Evolutionary conservation across 2,329 filamentous ascomycete genomes (phyloP).

Genomic region (Coniochaeta sp.): DNA sequence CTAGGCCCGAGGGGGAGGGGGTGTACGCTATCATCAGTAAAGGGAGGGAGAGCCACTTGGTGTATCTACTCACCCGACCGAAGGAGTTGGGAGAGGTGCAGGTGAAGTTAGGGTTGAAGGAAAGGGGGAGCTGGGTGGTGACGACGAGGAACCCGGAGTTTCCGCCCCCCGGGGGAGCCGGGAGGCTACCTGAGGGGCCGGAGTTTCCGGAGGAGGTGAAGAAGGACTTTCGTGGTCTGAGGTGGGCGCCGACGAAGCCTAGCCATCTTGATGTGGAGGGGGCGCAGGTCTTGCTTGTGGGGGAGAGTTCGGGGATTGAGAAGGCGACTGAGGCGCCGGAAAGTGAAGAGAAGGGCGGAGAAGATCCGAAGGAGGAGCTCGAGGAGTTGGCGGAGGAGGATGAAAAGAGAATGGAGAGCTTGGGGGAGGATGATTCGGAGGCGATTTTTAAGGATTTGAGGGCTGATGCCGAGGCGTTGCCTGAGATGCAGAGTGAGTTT

Average conservation of each 20-base stretch:
- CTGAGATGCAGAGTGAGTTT: constrained; percentile 54
- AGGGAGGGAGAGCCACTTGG: constrained; percentile 66
- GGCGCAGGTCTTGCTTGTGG: constrained; percentile 73
- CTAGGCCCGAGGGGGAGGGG: constrained; percentile 73
- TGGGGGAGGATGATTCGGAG: constrained; percentile 38
- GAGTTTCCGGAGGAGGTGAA: constrained; percentile 59
- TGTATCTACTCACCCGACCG: constrained; percentile 73
- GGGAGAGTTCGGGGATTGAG: constrained; percentile 52
- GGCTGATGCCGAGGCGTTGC: constrained; percentile 51
- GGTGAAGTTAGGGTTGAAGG: constrained; percentile 62
- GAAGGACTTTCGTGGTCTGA: constrained; percentile 52
- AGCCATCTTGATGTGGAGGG: constrained; percentile 69
- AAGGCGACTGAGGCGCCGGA: constrained; percentile 50
- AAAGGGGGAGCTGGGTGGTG: constrained; percentile 70
- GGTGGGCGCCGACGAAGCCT: constrained; percentile 69
- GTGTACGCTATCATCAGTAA: constrained; percentile 72
- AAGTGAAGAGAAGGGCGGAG: constrained; percentile 53
- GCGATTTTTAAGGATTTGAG: constrained; percentile 42
- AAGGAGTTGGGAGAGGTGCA: constrained; percentile 64
- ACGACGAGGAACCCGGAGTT: constrained; percentile 74
- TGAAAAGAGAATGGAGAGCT: constrained; percentile 51
- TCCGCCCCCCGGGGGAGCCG: constrained; percentile 55
- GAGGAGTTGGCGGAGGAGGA: constrained; percentile 73
- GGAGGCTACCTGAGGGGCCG: constrained; percentile 52
- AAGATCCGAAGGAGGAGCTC: constrained; percentile 62